phyloP scores from a whole-genome alignment of 2,329 filamentous ascomycete species.

The Stemphylium vesicarium region DNA sequence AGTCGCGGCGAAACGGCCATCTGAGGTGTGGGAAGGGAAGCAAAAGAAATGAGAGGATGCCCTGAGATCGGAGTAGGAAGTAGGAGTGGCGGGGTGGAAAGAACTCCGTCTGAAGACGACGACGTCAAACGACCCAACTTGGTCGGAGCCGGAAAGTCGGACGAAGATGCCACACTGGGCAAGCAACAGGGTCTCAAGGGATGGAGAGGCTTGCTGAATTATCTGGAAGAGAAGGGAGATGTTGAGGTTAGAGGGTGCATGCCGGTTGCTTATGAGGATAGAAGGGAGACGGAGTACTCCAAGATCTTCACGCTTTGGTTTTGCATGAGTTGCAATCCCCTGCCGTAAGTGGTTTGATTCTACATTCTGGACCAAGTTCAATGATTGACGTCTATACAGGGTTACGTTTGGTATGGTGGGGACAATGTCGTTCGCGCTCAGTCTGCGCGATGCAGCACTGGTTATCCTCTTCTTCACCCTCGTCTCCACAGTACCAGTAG shows the following conservation, averaged over 20 bases:
- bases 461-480: slow-evolving; percentile 70
- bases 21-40: neutral
- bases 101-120: slow-evolving; percentile 2
- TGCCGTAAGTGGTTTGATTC: slow-evolving; percentile 57
- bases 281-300: slow-evolving; percentile 60
- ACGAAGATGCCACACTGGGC: slow-evolving; percentile 14
- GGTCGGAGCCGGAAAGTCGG: neutral
- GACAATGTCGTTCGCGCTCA: slow-evolving; percentile 61
- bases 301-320: slow-evolving; percentile 68
- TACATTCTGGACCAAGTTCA: neutral
- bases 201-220: slow-evolving; percentile 22
- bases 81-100: neutral
- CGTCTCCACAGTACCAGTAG: slow-evolving; percentile 60
- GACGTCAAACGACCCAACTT: slow-evolving; percentile 9
- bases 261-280: slow-evolving; percentile 62
- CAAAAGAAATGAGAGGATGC: neutral
- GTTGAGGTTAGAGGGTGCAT: slow-evolving; percentile 56
- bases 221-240: slow-evolving; percentile 31
- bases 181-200: slow-evolving; percentile 20
- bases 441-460: slow-evolving; percentile 62
- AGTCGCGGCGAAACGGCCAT: slow-evolving; percentile 10
- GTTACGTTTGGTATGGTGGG: slow-evolving; percentile 70
- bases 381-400: slow-evolving; percentile 31
- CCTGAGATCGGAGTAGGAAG: neutral
- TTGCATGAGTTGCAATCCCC: slow-evolving; percentile 62